Conservation (phyloP, 1,139 yeast genomes). For the Saccharomyces pastorianus region DNA sequence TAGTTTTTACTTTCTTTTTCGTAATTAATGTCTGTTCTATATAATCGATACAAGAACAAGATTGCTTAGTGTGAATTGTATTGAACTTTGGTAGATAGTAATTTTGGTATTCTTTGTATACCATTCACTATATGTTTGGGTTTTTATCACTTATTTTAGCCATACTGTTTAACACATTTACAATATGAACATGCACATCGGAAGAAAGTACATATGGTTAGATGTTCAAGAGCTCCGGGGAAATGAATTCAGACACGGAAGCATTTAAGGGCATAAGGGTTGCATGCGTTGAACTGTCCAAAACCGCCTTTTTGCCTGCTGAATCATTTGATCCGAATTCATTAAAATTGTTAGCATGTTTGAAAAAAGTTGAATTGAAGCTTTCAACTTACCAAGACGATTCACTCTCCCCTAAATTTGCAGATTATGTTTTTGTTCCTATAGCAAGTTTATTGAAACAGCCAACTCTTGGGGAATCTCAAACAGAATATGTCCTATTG, state of each 20-base stretch:
- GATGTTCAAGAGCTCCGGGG: neutral
- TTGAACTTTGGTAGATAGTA: neutral
- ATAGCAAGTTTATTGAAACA: conserved; percentile 44
- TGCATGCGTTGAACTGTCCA: conserved; percentile 38
- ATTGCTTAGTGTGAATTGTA: neutral
- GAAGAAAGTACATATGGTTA: neutral
- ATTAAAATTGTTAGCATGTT: conserved; percentile 27
- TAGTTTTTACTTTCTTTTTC: neutral
- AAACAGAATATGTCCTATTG: conserved; percentile 37
- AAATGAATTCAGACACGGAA: neutral
- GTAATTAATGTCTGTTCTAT: neutral
- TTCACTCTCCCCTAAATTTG: conserved; percentile 36
- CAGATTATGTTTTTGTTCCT: conserved; percentile 59
- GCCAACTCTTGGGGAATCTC: conserved; percentile 37
- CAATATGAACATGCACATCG: neutral
- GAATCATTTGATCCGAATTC: conserved; percentile 31
- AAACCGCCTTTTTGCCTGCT: conserved; percentile 36
- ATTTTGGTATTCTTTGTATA: neutral
- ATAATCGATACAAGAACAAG: neutral
- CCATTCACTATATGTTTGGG: neutral
- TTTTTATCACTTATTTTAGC: neutral
- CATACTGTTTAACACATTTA: neutral
- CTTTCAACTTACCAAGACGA: conserved; percentile 17
- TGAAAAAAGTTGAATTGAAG: conserved; percentile 29
- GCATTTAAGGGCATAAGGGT: conserved; percentile 29